Percentiles rank a stretch among this genome's conserved stretches.
These are phyloP conservation scores for Datisca glomerata DNA, from an alignment of 306 rosid genomes.

Conservation along the genomic window DNA sequence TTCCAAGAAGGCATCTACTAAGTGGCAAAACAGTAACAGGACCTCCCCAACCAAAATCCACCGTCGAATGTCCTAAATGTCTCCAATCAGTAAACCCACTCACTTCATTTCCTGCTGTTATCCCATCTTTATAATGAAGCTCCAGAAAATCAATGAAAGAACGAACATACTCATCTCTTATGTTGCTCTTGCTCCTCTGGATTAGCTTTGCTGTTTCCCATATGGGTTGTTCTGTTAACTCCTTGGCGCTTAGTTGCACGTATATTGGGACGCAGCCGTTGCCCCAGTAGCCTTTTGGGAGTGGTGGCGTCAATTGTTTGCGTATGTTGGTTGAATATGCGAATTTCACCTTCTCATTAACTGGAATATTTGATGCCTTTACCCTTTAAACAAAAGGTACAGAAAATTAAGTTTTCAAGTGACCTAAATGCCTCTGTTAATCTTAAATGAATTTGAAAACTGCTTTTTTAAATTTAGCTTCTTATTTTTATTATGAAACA, in stretches of 20 bases:
- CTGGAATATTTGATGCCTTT: constrained; percentile 25
- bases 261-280: constrained; percentile 81
- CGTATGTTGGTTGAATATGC: constrained; percentile 59
- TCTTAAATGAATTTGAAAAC: too few relatives aligned
- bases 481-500: too few relatives aligned
- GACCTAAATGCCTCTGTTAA: too few relatives aligned
- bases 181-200: constrained; percentile 60
- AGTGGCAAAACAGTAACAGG: constrained; percentile 79
- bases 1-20: constrained; percentile 52
- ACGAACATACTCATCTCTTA: constrained; percentile 51
- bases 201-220: constrained; percentile 65
- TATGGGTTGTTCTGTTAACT: constrained; percentile 37
- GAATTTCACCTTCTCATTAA: constrained; percentile 46
- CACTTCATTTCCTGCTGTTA: constrained; percentile 58
- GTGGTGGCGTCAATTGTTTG: constrained; percentile 38
- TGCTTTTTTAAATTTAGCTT: too few relatives aligned
- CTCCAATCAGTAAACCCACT: constrained; percentile 93
- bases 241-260: constrained; percentile 35
- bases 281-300: constrained; percentile 71
- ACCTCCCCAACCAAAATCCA: constrained; percentile 96
- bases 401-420: too few relatives aligned
- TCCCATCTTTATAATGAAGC: constrained; percentile 45
- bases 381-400: constrained; percentile 39
- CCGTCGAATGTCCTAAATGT: constrained; percentile 68
- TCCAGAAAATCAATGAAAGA: constrained; percentile 63